Percentiles rank a stretch among this genome's conserved stretches.
These are phyloP conservation scores for Rusavskia elegans DNA, from an alignment of 495 filamentous ascomycete species.

Conservation along the genomic window DNA sequence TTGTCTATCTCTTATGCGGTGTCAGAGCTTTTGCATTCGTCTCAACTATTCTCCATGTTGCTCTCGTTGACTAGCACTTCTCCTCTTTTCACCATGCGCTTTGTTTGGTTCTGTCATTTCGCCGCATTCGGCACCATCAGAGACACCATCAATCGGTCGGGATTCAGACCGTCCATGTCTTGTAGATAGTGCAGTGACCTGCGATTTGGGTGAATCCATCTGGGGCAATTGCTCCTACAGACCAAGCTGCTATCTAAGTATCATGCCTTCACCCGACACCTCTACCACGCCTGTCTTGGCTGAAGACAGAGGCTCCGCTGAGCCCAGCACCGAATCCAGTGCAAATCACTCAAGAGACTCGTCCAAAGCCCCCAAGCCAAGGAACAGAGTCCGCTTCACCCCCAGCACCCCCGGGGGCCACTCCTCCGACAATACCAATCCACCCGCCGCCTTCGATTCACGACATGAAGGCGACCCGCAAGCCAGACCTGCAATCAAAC, in stretches of 20 bases:
- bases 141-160: background rate
- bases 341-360: constrained; percentile 4
- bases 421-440: constrained; percentile 9
- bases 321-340: constrained; percentile 9
- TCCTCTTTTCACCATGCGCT: background rate
- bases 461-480: constrained; percentile 4
- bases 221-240: too few species aligned
- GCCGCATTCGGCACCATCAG: background rate
- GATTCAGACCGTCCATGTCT: background rate
- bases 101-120: background rate
- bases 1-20: too few species aligned
- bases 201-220: too few species aligned
- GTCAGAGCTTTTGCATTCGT: too few species aligned
- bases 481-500: constrained; percentile 1
- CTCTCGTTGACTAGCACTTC: too few species aligned
- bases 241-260: background rate
- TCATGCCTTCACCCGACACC: background rate
- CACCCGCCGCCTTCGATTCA: constrained; percentile 8
- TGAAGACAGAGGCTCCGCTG: constrained; percentile 1
- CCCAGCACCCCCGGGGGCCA: constrained; percentile 11
- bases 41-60: too few species aligned
- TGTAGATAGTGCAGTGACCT: too few species aligned
- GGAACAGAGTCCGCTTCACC: constrained; percentile 10
- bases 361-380: constrained; percentile 11
- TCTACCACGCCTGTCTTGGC: background rate